Evolutionary conservation across 805 yeast species (phyloP).

Genomic region (Candida stauntonica): DNA sequence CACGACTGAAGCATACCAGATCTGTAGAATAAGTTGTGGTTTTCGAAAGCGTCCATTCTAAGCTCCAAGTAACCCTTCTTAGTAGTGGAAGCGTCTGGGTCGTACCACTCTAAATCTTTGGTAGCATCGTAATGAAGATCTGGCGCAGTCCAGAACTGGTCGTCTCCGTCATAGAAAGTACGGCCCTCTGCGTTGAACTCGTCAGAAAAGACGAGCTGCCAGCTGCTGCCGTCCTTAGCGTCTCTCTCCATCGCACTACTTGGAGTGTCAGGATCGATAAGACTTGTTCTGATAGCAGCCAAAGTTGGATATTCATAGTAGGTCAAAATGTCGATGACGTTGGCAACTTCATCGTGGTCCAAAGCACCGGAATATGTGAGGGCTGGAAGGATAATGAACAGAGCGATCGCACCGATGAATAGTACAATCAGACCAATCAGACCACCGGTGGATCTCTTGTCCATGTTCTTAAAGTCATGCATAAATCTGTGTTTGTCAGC

Average conservation of each 20-base stretch:
- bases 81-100: constrained; percentile 85
- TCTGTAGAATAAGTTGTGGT: constrained; percentile 76
- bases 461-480: constrained; percentile 63
- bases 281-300: constrained; percentile 45
- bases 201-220: constrained; percentile 84
- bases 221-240: constrained; percentile 56
- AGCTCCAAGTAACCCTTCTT: constrained; percentile 64
- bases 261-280: constrained; percentile 66
- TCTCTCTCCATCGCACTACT: constrained; percentile 41
- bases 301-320: constrained; percentile 47
- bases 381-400: constrained; percentile 79
- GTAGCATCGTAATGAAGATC: constrained; percentile 86
- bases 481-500: constrained; percentile 67
- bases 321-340: constrained; percentile 39
- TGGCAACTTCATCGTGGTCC: constrained; percentile 18
- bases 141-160: constrained; percentile 85
- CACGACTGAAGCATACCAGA: constrained; percentile 92
- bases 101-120: constrained; percentile 89
- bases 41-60: constrained; percentile 75
- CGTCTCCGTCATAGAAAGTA: constrained; percentile 86
- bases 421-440: constrained; percentile 56
- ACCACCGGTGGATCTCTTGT: constrained; percentile 57
- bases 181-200: constrained; percentile 90
- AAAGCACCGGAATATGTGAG: constrained; percentile 75
- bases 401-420: constrained; percentile 53